Base-by-base conservation (phyloP, 495 filamentous ascomycete genomes). In the Tuber aestivum region DNA sequence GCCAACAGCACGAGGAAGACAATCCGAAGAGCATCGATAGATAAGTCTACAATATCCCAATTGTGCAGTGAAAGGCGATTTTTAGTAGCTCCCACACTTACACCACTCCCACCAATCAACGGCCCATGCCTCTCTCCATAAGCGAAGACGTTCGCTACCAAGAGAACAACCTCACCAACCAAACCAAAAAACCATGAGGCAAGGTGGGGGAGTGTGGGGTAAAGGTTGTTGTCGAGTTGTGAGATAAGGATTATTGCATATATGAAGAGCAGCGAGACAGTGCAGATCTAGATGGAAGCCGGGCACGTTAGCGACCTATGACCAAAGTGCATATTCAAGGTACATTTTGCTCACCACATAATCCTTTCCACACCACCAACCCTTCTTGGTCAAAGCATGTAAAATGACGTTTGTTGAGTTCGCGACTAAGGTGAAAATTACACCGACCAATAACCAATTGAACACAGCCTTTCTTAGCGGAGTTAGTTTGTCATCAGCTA, bases 341-440 rank as follows among this genome's bases (percentile, higher is more conserved):
- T 95, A 96, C 81, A 96, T 41, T 37, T 35, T 21, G 77, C 78
- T 77, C 71, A 98, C 95, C 83, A 92, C 91, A 74, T 90, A 88
- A 41, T 92, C 86, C 84, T 97, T 89, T 41, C 93, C 93, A 82
- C 93, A 95, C 95, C 94, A 97, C 94, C 94, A 97, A 61, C 89
- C 86, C 71, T 87, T 86, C 73, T 87, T 84, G 23, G 87, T 78
- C 74, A 97, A 86, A 75, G 93, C 92, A 87, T 94, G 95, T 73
- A 89, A 74, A 69, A 95, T 89, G 79, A 96, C 90, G 80, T 92
- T 90, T 70, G 86, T 86, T 61, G 91, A 89, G 84, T 94, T 93
- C 69, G 86, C 92, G 70, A 94, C 83, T 73, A 95, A 92, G 23
- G 92, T 93, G 73, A 91, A 79, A 41, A 94, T 86, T 8, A 92